These are phyloP conservation scores for Miscanthus lutarioriparius DNA, from an alignment of 176 grass and related monocot species.

Conservation along the genomic window DNA sequence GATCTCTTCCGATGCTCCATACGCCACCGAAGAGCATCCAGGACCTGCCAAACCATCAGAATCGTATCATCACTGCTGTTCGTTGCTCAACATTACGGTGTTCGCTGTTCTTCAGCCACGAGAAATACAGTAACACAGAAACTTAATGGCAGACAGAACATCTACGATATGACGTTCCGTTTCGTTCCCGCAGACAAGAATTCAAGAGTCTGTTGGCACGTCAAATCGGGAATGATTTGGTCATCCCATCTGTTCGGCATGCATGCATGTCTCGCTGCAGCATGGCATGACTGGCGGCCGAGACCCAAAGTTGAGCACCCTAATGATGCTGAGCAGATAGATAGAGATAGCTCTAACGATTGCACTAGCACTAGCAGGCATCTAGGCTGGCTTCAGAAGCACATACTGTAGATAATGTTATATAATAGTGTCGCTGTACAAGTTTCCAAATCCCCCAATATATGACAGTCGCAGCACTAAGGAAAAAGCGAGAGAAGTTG, in stretches of 20 bases:
- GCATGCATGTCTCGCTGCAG: slow-evolving; percentile 6
- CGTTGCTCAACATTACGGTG: no score
- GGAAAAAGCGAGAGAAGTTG: background rate
- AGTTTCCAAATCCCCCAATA: background rate
- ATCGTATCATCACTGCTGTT: background rate
- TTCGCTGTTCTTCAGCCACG: background rate
- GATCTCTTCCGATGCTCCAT: slow-evolving; percentile 95
- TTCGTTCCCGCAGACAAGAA: background rate
- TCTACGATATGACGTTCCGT: background rate
- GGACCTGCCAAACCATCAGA: slow-evolving; percentile 55
- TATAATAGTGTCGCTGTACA: background rate
- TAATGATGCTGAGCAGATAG: background rate
- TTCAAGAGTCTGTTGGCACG: background rate
- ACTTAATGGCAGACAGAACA: background rate
- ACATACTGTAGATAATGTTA: background rate
- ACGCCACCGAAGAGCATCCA: slow-evolving; percentile 94
- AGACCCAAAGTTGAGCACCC: slow-evolving; percentile 11
- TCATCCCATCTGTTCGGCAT: background rate
- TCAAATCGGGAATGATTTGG: slow-evolving; percentile 27
- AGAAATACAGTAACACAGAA: background rate
- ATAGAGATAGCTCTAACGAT: background rate
- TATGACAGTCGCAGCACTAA: background rate
- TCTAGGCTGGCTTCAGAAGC: background rate
- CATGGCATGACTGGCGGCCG: background rate
- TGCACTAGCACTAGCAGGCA: background rate